Conservation (phyloP, 1,284 basidiomycete species). For the Ganoderma sp. region DNA sequence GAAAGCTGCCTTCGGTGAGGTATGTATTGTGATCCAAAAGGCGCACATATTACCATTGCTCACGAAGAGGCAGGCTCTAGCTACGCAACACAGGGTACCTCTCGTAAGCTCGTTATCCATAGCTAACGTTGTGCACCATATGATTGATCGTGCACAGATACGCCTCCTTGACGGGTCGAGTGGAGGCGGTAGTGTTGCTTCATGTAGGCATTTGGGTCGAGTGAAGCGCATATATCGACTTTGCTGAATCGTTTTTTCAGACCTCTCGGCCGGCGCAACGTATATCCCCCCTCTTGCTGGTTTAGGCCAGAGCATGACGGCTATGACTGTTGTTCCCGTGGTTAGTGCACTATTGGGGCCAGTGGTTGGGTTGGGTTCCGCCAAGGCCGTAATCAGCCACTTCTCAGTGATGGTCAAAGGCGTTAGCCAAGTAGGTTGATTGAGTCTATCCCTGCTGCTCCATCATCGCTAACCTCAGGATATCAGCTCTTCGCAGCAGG, state of each 20-base stretch:
- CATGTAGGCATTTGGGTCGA: constrained; percentile 38
- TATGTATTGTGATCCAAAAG: constrained; percentile 24
- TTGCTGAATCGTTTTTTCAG: constrained; percentile 30
- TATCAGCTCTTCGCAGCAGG: constrained; percentile 47
- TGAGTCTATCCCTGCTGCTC: neutral
- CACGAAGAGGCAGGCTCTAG: constrained; percentile 39
- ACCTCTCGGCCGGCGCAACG: constrained; percentile 47
- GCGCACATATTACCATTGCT: neutral
- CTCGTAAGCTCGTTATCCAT: constrained; percentile 38
- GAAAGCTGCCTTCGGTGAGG: constrained; percentile 40
- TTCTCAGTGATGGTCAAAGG: constrained; percentile 48
- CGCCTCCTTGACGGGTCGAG: constrained; percentile 52
- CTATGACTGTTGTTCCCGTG: constrained; percentile 48
- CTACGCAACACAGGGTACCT: constrained; percentile 42
- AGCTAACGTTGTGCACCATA: neutral
- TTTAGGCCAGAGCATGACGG: constrained; percentile 48
- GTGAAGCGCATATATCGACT: neutral
- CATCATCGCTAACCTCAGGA: neutral
- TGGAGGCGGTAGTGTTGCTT: constrained; percentile 51
- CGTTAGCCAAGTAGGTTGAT: constrained; percentile 38
- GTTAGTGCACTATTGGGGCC: constrained; percentile 50
- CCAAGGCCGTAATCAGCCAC: constrained; percentile 48
- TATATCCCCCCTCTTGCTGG: constrained; percentile 50
- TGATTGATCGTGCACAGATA: constrained; percentile 37
- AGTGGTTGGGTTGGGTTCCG: constrained; percentile 49